Conservation (phyloP, 1,284 basidiomycete genomes). For the Abortiporus biennis region DNA sequence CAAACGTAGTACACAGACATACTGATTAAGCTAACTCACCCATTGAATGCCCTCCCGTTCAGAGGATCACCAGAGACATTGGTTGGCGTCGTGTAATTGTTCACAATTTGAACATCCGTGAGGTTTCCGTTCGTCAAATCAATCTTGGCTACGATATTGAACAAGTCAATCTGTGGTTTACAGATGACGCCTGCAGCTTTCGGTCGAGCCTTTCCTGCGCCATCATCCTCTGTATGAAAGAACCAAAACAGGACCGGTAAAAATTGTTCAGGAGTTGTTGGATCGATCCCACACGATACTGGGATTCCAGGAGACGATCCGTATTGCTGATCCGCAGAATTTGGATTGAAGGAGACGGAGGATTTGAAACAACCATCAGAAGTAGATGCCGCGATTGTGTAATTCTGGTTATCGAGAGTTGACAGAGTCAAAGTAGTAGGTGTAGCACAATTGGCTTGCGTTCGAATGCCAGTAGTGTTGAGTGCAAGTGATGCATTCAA, state of each 20-base stretch:
- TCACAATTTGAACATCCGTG: slow-evolving; percentile 26
- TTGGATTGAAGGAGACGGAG: slow-evolving; percentile 31
- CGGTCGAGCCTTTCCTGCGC: slow-evolving; percentile 8
- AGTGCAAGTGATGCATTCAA: slow-evolving; percentile 48
- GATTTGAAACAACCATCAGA: slow-evolving; percentile 36
- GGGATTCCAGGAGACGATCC: slow-evolving; percentile 31
- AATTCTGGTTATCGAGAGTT: slow-evolving; percentile 16
- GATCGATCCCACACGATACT: slow-evolving; percentile 28
- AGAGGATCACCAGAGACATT: slow-evolving; percentile 43
- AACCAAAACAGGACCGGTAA: slow-evolving; percentile 64
- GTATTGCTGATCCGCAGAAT: slow-evolving; percentile 37
- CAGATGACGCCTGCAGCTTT: slow-evolving; percentile 52
- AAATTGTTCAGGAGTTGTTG: slow-evolving; percentile 30
- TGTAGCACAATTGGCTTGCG: slow-evolving; percentile 38
- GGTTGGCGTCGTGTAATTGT: slow-evolving; percentile 30
- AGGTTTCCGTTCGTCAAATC: slow-evolving; percentile 38
- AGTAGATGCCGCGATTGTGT: slow-evolving; percentile 35
- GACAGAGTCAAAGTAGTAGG: slow-evolving; percentile 23
- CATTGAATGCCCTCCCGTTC: slow-evolving; percentile 47
- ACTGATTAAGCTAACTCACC: slow-evolving; percentile 28
- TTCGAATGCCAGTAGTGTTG: slow-evolving; percentile 48
- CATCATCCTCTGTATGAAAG: slow-evolving; percentile 24
- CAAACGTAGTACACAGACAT: slow-evolving; percentile 1
- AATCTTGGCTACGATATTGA: slow-evolving; percentile 36
- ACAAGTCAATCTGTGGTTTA: slow-evolving; percentile 38